Conservation (phyloP, 2,329 filamentous ascomycete genomes). For the Botryotinia narcissicola region DNA sequence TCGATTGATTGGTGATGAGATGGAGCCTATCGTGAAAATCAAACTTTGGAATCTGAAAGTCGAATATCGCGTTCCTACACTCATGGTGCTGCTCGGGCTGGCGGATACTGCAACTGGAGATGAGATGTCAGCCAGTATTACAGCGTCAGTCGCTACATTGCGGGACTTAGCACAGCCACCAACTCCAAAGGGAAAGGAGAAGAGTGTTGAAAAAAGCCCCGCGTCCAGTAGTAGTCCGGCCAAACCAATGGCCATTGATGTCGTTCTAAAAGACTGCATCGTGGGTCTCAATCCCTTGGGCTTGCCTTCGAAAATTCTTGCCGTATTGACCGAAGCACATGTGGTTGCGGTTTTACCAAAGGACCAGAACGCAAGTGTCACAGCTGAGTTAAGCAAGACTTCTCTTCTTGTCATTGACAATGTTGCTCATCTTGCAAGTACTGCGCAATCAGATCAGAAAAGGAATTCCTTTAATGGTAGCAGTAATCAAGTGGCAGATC, state of each 20-base stretch:
- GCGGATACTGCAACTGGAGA: constrained; percentile 65
- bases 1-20: constrained; percentile 88
- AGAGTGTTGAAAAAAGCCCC: constrained; percentile 14
- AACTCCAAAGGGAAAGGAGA: constrained; percentile 26
- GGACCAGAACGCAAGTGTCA: constrained; percentile 60
- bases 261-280: constrained; percentile 78
- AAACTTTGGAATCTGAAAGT: constrained; percentile 79
- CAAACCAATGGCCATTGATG: constrained; percentile 65
- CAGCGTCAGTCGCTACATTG: constrained; percentile 75
- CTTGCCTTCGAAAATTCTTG: constrained; percentile 69
- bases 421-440: constrained; percentile 45
- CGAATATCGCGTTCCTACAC: constrained; percentile 84
- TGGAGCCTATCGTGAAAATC: constrained; percentile 85
- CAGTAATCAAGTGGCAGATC: constrained; percentile 50
- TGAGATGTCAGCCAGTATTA: constrained; percentile 72
- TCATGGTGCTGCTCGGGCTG: constrained; percentile 76
- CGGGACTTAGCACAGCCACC: constrained; percentile 59
- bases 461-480: constrained; percentile 38
- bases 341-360: constrained; percentile 66
- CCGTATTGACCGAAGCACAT: constrained; percentile 76
- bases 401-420: constrained; percentile 83
- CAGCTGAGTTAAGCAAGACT: constrained; percentile 72
- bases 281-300: constrained; percentile 81
- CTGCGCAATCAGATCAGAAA: constrained; percentile 21
- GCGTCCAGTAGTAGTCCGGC: constrained; percentile 28